Percentiles rank a stretch among this genome's conserved stretches.
Conservation (phyloP, 306 rosid genomes). For the Luffa acutangula region DNA sequence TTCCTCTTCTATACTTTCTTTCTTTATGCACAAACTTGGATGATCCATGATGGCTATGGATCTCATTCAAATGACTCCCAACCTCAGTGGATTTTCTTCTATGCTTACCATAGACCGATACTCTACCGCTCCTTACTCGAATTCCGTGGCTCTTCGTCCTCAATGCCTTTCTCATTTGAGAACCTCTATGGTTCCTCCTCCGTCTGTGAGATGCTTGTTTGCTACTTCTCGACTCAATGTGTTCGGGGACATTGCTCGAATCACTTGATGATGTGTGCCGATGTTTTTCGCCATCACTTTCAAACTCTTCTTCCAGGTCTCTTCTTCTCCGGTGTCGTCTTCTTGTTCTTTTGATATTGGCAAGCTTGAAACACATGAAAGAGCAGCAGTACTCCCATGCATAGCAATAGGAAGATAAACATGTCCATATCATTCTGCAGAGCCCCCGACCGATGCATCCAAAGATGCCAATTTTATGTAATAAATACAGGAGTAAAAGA, state of each 20-base stretch:
- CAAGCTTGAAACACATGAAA: conserved; percentile 37
- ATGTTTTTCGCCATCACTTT: conserved; percentile 9
- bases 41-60: conserved; percentile 23
- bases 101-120: conserved; percentile 16
- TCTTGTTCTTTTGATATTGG: conserved; percentile 21
- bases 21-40: conserved; percentile 31
- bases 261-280: conserved; percentile 9
- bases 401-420: conserved; percentile 33
- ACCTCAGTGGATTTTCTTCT: conserved; percentile 18
- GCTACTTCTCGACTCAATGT: conserved; percentile 12
- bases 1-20: neutral
- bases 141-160: conserved; percentile 32
- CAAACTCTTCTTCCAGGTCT: conserved; percentile 14
- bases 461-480: conserved; percentile 40
- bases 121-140: conserved; percentile 28
- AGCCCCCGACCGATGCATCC: conserved; percentile 31
- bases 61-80: conserved; percentile 11
- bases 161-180: conserved; percentile 32
- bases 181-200: conserved; percentile 28
- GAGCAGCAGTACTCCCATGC: conserved; percentile 34
- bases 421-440: conserved; percentile 37
- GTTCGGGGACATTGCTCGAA: conserved; percentile 10
- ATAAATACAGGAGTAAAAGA: conserved; percentile 36
- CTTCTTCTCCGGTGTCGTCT: conserved; percentile 10
- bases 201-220: conserved; percentile 15